Base-by-base conservation (phyloP, 2,329 filamentous ascomycete species). In the Botryosphaeria dothidea region DNA sequence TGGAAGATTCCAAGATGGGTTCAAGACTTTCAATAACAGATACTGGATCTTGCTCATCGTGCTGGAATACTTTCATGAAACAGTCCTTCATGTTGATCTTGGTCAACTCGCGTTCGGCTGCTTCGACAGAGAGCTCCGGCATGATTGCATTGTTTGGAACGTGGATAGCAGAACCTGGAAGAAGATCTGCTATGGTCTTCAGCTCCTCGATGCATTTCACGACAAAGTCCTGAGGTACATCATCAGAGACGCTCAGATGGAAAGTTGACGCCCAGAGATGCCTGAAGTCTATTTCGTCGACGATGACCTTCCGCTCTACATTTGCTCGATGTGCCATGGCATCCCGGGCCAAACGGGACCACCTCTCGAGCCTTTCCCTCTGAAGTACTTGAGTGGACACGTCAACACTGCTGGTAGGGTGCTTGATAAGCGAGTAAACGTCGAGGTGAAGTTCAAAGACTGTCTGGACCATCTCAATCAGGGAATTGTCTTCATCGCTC, bases 31-130 rank as follows among this genome's bases (percentile, higher is more conserved):
- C 93, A 66, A 99, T 97, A 21, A 97, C 87, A 4, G 89, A 85
- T 13, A 94, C 86, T 0, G 94, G 92, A 69, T 97, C 90, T 52
- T 90, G 88, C 66, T 89, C 86, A 65, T 95, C 90, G 41, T 93
- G 89, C 66, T 92, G 90, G 74, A 98, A 98, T 0, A 99, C 86
- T 41, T 89, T 92, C 58, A 93, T 84, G 77, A 99, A 98, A 76
- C 98, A 98, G 73, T 97, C 94, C 86, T 96, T 95, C 0, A 94
- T 98, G 15, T 92, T 97, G 36, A 98, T 84, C 71, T 93, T 93
- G 13, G 92, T 94, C 27, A 97, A 90, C 74, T 99, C 94, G 63
- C 92, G 89, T 68, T 98, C 93, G 7, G 95, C 89, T 0, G 92
- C 92, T n/a, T 86, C 84, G 2, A 88, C 80, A 0, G 94, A 97